These are phyloP conservation scores for Hysterium pulicare DNA, from an alignment of 2,329 filamentous ascomycete species.

Conservation along the genomic window DNA sequence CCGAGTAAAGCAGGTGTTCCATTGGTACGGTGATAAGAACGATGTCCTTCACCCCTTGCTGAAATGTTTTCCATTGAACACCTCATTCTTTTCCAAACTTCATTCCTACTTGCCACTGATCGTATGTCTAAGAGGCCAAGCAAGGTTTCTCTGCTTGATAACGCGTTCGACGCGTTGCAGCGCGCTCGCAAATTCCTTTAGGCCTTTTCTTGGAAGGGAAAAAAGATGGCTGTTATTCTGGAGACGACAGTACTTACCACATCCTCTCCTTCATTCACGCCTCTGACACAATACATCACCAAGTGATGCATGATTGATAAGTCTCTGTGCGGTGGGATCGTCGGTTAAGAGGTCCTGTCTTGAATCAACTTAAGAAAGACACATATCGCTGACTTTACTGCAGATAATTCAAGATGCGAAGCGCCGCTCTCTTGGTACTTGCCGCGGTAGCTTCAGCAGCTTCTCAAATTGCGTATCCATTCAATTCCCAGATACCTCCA, in stretches of 20 bases:
- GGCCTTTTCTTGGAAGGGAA: constrained; percentile 11
- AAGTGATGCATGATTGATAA: too few species aligned
- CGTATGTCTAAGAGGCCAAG: constrained; percentile 16
- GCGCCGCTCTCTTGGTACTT: constrained; percentile 16
- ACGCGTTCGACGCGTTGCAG: constrained; percentile 14
- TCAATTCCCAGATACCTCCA: constrained; percentile 81
- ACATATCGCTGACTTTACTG: neutral
- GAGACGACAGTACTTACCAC: neutral
- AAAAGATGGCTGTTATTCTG: constrained; percentile 25
- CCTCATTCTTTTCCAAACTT: constrained; percentile 12
- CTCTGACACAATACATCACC: too few species aligned
- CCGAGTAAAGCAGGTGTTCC: neutral
- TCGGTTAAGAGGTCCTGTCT: too few species aligned
- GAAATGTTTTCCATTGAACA: constrained; percentile 7
- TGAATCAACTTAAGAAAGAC: neutral
- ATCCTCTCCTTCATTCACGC: too few species aligned
- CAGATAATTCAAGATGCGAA: constrained; percentile 11
- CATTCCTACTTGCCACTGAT: constrained; percentile 24
- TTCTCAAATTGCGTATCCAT: constrained; percentile 58
- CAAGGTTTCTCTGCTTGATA: constrained; percentile 17
- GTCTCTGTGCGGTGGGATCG: too few species aligned
- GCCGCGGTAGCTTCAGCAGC: constrained; percentile 18
- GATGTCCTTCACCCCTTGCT: constrained; percentile 26
- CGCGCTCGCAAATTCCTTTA: constrained; percentile 24
- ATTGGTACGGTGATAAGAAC: constrained; percentile 1